phyloP scores from a whole-genome alignment of 306 rosid genomes.

The Cicer chorassanicum region DNA sequence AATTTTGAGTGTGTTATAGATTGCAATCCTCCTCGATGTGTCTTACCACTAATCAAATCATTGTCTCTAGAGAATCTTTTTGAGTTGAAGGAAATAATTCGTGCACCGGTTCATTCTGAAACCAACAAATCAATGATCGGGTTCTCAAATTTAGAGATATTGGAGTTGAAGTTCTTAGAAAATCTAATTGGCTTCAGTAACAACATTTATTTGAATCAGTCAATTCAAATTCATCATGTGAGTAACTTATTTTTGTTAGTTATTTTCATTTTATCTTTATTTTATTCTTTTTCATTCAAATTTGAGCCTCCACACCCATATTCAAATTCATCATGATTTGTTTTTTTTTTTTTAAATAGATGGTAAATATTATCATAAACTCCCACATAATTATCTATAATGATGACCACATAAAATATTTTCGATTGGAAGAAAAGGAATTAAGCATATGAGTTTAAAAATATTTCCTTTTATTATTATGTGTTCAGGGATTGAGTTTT shows the following conservation, averaged over 20 bases:
- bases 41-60: neutral
- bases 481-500: neutral
- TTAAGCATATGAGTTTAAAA: too few relatives aligned
- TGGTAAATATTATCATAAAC: too few relatives aligned
- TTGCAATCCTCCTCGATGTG: neutral
- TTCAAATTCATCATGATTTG: too few relatives aligned
- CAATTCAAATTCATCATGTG: neutral
- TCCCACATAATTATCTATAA: too few relatives aligned
- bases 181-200: neutral
- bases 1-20: conserved; percentile 11
- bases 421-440: too few relatives aligned
- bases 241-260: neutral
- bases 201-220: neutral
- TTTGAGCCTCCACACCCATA: too few relatives aligned
- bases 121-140: neutral
- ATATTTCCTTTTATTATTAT: too few relatives aligned
- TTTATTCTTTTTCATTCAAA: neutral
- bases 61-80: neutral
- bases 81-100: neutral
- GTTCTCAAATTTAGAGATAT: neutral
- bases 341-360: too few relatives aligned
- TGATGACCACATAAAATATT: too few relatives aligned
- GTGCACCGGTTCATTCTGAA: neutral
- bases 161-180: neutral
- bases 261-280: neutral